phyloP scores from a whole-genome alignment of 2,329 filamentous ascomycete species.

The Penicillium frequentans region DNA sequence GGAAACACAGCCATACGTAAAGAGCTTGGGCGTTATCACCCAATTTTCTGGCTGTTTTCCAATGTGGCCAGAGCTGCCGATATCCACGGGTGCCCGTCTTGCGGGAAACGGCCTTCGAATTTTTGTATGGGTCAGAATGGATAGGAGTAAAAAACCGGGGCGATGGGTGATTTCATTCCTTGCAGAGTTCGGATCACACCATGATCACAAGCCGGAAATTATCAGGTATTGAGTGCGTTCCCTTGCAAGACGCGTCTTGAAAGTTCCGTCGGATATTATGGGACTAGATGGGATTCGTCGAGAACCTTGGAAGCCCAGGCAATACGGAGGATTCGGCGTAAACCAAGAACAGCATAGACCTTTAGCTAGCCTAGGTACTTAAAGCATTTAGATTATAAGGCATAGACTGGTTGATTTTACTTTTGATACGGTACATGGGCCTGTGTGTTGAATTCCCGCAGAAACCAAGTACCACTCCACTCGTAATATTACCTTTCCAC shows the following conservation, averaged over 20 bases:
- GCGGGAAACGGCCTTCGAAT: not conserved
- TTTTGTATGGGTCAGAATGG: not conserved
- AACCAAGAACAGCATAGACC: not conserved
- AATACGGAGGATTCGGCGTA: not conserved
- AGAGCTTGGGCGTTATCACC: not conserved
- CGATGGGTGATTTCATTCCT: slow-evolving; percentile 5
- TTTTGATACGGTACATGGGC: slow-evolving; percentile 1
- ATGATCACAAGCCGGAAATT: slow-evolving; percentile 16
- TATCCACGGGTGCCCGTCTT: not conserved
- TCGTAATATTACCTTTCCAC: slow-evolving; percentile 10
- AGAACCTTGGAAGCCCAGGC: not conserved
- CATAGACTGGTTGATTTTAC: not conserved
- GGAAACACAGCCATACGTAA: slow-evolving; percentile 16
- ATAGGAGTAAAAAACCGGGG: not conserved
- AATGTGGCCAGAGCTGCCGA: not conserved
- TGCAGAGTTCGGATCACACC: slow-evolving; percentile 14
- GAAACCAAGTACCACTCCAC: slow-evolving; percentile 5
- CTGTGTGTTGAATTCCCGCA: not conserved
- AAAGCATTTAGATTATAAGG: not conserved
- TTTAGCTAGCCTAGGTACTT: not conserved
- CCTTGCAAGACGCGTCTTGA: not conserved
- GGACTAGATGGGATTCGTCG: not conserved
- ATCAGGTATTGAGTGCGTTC: not conserved
- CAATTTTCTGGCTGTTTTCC: not conserved
- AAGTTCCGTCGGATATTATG: not conserved